These are phyloP conservation scores for Amaranthus palmeri DNA, from an alignment of 148 eudicot genomes.

Conservation along the genomic window DNA sequence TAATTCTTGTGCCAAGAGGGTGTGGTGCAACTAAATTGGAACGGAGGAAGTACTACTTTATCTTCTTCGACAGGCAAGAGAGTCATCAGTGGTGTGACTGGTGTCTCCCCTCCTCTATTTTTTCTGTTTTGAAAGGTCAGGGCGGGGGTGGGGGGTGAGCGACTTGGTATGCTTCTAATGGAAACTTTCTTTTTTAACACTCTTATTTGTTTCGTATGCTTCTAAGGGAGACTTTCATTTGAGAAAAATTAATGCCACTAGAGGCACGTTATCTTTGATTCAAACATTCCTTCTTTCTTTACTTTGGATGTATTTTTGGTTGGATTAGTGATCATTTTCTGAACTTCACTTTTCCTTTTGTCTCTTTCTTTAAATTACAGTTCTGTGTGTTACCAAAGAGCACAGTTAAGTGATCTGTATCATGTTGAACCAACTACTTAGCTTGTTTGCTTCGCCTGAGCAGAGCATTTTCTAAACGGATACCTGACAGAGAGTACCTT, in stretches of 20 bases:
- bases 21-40: no score
- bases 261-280: neutral
- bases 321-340: constrained; percentile 6
- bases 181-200: neutral
- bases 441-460: constrained; percentile 50
- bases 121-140: no score
- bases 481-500: constrained; percentile 66
- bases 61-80: neutral
- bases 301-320: constrained; percentile 6
- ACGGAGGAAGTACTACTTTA: no score
- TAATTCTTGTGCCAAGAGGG: no score
- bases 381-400: constrained; percentile 29
- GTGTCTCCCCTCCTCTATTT: neutral
- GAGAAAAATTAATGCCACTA: neutral
- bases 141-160: neutral
- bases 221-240: neutral
- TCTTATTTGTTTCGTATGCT: neutral
- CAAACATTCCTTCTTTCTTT: neutral
- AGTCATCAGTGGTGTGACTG: neutral
- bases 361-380: constrained; percentile 36
- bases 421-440: constrained; percentile 44
- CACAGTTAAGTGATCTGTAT: constrained; percentile 38
- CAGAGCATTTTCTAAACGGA: constrained; percentile 81
- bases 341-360: constrained; percentile 27
- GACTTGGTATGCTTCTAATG: neutral